Evolutionary conservation across 2,329 filamentous ascomycete species (phyloP).

Genomic region (Fusarium sacchari): DNA sequence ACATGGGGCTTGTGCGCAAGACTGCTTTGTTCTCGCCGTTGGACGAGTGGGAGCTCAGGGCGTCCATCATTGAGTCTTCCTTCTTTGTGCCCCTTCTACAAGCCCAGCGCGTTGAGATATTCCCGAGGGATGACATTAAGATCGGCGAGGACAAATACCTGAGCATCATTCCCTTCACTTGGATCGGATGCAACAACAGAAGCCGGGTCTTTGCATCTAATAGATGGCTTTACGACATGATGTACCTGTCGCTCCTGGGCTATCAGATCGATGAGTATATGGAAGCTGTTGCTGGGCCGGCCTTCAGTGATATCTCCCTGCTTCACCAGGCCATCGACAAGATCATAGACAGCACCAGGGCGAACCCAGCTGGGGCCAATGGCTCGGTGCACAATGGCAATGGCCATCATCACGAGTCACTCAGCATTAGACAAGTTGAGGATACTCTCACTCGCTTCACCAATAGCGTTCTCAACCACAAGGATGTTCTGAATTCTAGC

Average conservation of each 20-base stretch:
- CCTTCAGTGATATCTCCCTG: background rate
- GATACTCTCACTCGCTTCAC: background rate
- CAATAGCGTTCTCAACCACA: background rate
- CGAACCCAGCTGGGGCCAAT: fast-evolving
- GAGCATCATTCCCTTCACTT: background rate
- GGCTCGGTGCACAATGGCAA: background rate
- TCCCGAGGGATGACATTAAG: fast-evolving
- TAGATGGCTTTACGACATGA: background rate
- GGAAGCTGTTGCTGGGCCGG: background rate
- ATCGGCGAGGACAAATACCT: background rate
- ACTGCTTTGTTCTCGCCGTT: background rate
- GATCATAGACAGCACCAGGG: background rate
- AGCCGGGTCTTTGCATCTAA: background rate
- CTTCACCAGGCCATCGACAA: background rate
- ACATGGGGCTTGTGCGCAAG: background rate
- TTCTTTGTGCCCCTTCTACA: background rate
- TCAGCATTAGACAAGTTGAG: background rate
- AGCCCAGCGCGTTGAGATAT: background rate
- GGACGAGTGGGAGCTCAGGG: background rate
- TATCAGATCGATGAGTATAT: constrained; percentile 5
- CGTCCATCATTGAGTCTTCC: background rate
- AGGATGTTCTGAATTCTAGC: background rate
- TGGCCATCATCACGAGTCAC: background rate
- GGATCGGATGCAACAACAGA: constrained; percentile 1
- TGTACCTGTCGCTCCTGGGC: background rate